Evolutionary conservation across 768 basidiomycete species (phyloP), one percentile per base, ranked within the genome.

Genomic region (Tulasnella sp.): DNA sequence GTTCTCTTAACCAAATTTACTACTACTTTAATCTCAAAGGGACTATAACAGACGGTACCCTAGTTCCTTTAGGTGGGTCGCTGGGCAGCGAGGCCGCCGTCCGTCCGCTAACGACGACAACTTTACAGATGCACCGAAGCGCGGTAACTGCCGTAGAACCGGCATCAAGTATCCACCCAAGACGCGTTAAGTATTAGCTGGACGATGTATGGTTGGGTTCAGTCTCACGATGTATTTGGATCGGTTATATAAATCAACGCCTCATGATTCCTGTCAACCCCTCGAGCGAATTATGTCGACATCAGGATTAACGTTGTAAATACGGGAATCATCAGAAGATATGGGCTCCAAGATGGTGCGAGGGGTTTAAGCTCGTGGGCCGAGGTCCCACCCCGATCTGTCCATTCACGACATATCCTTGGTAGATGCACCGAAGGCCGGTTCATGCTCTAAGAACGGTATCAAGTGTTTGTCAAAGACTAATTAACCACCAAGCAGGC

Each of bases 11-110:
- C 78, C 80, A 84, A 48, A 88, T 91, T 69, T 87, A 86, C 74
- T 92, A 88, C 87, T 91, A 91, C 83, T 91, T 90, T 61, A 55
- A 79, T 57, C 73, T 79, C 5, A 40, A 74, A 55, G 78, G 92
- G 61, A 91, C 90, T 23, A 81, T 88, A 35, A 87, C 92, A 70
- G 91, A 92, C 81, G 92, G 92, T 20, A 80, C 80, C 9, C 55
- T 57, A 9, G 23, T 57, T 20, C 55, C 55, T 57, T 18, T 57
- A 9, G 55, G 55, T 57, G 26, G 26, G 55, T 57, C 44, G 23
- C 55, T 26, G 20, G 23, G 55, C n/a, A 1, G 26, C 3, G 20
- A 23, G 23, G 26, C 23, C 1, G 9, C 20, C 9, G 23, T 9
- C 15, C 55, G 15, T 57, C 4, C 55, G 20, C 20, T 57, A 57